These are phyloP conservation scores for Ambrosiella xylebori DNA, from an alignment of 2,329 filamentous ascomycete species.

Conservation along the genomic window DNA sequence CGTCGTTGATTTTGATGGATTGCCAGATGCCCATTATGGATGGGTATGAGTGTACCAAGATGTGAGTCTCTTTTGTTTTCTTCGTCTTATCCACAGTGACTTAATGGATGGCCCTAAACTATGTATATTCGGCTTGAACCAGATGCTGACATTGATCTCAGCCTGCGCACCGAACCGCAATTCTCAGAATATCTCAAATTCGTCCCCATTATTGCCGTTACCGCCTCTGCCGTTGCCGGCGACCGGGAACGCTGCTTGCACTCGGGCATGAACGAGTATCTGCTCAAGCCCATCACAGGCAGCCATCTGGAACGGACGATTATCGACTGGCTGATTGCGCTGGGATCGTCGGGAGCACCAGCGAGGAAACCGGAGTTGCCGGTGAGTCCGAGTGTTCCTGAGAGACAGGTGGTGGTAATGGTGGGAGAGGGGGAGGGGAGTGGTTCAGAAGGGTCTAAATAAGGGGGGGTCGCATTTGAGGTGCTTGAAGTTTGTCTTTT, in stretches of 20 bases:
- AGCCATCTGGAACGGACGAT: constrained; percentile 9
- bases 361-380: no score
- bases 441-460: no score
- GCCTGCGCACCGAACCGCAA: constrained; percentile 15
- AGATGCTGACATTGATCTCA: constrained; percentile 36
- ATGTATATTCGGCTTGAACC: background rate
- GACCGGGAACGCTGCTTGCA: constrained; percentile 57
- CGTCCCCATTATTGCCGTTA: constrained; percentile 69
- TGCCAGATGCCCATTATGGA: constrained; percentile 63
- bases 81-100: background rate
- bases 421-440: no score
- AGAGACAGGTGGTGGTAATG: no score
- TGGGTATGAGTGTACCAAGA: constrained; percentile 60
- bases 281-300: constrained; percentile 54
- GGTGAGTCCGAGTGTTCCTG: no score
- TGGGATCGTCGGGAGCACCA: background rate
- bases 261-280: constrained; percentile 62
- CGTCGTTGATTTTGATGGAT: constrained; percentile 65
- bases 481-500: no score
- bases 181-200: constrained; percentile 30
- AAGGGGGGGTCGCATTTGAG: no score
- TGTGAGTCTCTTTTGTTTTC: constrained; percentile 18
- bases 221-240: constrained; percentile 60
- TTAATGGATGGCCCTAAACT: background rate
- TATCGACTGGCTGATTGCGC: background rate